Evolutionary conservation across 2,329 filamentous ascomycete genomes (phyloP), one percentile per base, ranked within the genome.

Genomic region (Xylariaceae sp.): DNA sequence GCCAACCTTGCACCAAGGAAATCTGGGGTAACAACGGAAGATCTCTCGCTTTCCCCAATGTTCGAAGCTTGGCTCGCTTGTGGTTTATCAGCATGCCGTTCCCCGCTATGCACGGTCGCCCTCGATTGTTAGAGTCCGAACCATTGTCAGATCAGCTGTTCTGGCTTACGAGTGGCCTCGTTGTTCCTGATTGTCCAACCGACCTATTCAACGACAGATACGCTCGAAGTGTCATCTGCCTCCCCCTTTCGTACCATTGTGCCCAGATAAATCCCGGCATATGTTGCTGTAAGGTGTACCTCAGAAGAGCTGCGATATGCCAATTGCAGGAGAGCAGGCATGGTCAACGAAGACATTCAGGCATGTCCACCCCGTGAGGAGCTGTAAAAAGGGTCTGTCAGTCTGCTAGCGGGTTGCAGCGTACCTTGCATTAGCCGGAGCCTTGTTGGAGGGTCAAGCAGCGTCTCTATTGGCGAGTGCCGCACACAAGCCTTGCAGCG

Each of bases 391-490:
- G n/a, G n/a, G n/a, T n/a, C n/a, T n/a, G n/a, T n/a, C n/a, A 34
- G 36, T 33, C 32, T 45, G 13, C 36, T 36, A 36, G 40, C 43
- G 38, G 36, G 46, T 36, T 36, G 40, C 36, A 28, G 34, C 38
- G 46, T 48, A 44, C 46, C 46, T 48, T 48, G 46, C 46, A 48
- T 48, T 44, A 48, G 46, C 31, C 24, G 31, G 19, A 15, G 15
- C 35, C 26, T 32, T 34, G n/a, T n/a, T n/a, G 40, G 34, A 43
- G 43, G 46, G 43, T 41, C 43, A 41, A 40, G 37, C 37, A 44
- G 31, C 19, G 3, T 39, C 35, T 40, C 38, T 40, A 48, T 43
- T 46, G 43, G 43, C 31, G 19, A 30, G n/a, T 41, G 29, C 31
- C 21, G n/a, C 31, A 21, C 21, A 36, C 23, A 43, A 32, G 35